Base-by-base conservation (phyloP, 441 rosid genomes). In the Hura crepitans region DNA sequence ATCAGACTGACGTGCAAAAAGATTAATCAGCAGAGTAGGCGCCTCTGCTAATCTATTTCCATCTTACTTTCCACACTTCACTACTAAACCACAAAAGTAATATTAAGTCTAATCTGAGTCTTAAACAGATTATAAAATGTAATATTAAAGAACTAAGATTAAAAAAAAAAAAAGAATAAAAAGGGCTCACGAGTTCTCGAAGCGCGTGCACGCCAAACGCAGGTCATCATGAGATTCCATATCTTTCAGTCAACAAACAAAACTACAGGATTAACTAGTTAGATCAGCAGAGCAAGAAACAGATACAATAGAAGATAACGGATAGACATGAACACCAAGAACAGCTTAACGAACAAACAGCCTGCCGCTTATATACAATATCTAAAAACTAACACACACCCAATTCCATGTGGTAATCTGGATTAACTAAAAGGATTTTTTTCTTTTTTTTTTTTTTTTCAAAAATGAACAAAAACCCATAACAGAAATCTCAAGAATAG, bases 21-120 rank as follows among this genome's bases (percentile, higher is more conserved):
- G 63, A 60, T 27, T 30, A 60, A 72, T 31, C 65, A 49, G 74
- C 74, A 60, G 65, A 71, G 79, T 72, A 69, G 81, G 82, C 80
- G 77, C 69, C 43, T 68, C 79, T 68, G 74, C 23, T 63, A 37
- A 60, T 13, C 10, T 74, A 69, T 70, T 69, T 74, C 68, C 81
- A 82, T 74, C 30, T 31, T 49, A 78, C 79, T 78, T 74, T 84
- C 89, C 66, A 80, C 79, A 78, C 78, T 51, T n/a, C 74, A 55
- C 62, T 77, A 75, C 76, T 76, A 85, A 78, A 81, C 75, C 60
- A 76, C 79, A 71, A 69, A 71, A 70, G n/a, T 5, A 59, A 8
- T 51, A 9, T 51, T 9, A 22, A 51, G 10, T 22, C 28, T 51
- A 51, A 51, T n/a, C 27, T 6, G 22, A 42, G 12, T 2, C 7